Conservation (phyloP, 164 flowering plant genomes). For the Pachysandra terminalis region DNA sequence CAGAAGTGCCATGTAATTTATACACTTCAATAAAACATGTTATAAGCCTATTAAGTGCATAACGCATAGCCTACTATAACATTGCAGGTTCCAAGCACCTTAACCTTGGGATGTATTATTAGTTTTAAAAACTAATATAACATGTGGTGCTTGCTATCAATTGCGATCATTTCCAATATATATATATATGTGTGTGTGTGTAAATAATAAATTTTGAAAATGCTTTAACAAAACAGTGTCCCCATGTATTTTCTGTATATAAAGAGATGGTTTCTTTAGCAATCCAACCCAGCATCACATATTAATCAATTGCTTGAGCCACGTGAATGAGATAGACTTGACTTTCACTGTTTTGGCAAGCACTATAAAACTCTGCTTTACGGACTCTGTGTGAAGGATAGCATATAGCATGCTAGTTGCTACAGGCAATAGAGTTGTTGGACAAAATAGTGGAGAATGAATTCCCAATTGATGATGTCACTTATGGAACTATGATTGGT, state of each 20-base stretch:
- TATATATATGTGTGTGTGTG: too few relatives aligned
- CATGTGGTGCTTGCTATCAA: too few relatives aligned
- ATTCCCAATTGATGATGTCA: not conserved
- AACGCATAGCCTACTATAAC: too few relatives aligned
- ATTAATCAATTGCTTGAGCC: conserved; percentile 13
- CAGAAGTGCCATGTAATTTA: too few relatives aligned
- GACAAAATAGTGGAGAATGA: conserved; percentile 3
- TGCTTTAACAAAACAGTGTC: too few relatives aligned
- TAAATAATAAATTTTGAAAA: too few relatives aligned
- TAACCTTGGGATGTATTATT: too few relatives aligned
- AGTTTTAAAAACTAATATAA: too few relatives aligned
- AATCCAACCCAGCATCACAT: not conserved
- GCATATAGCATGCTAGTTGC: conserved; percentile 3
- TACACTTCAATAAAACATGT: too few relatives aligned
- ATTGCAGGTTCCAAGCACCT: too few relatives aligned
- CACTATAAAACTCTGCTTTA: not conserved
- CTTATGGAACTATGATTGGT: conserved; percentile 3
- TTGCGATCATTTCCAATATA: too few relatives aligned
- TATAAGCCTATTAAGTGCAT: too few relatives aligned
- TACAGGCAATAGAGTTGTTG: not conserved
- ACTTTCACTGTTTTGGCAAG: conserved; percentile 9
- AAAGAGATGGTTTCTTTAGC: not conserved
- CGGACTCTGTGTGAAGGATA: not conserved
- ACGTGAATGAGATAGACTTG: not conserved
- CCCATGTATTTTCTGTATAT: conserved; percentile 2